Evolutionary conservation across 768 basidiomycete genomes (phyloP).

Genomic region (Leucogyrophana mollusca): DNA sequence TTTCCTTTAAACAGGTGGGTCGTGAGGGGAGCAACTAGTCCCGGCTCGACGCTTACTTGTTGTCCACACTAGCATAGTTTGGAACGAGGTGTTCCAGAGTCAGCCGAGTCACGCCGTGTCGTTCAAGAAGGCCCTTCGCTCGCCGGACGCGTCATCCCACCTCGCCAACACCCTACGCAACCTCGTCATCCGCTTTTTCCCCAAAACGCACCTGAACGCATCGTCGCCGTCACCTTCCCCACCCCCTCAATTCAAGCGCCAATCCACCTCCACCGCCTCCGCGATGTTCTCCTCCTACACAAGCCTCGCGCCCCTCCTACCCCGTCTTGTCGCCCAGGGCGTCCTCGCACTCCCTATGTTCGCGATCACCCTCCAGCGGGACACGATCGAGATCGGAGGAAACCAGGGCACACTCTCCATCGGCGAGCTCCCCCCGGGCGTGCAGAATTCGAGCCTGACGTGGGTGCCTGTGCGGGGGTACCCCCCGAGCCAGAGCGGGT

Average conservation of each 20-base stretch:
- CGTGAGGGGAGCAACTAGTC: not conserved
- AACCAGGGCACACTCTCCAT: constrained; percentile 65
- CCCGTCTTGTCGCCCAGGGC: constrained; percentile 41
- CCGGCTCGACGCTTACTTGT: not conserved
- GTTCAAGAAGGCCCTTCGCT: constrained; percentile 1
- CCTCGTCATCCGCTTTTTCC: constrained; percentile 18
- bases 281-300: constrained; percentile 41
- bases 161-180: constrained; percentile 10
- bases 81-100: constrained; percentile 36
- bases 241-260: constrained; percentile 4
- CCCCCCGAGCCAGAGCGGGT: constrained; percentile 46
- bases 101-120: constrained; percentile 5
- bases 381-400: constrained; percentile 65
- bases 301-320: constrained; percentile 43
- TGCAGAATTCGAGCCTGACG: constrained; percentile 49
- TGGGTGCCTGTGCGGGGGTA: constrained; percentile 69
- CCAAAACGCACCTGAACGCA: constrained; percentile 2
- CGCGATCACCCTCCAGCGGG: constrained; percentile 64
- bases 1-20: constrained; percentile 70
- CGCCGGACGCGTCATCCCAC: constrained; percentile 1
- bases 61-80: constrained; percentile 41
- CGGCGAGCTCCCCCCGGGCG: constrained; percentile 57
- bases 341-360: constrained; percentile 46
- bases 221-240: constrained; percentile 1
- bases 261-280: constrained; percentile 11